These are phyloP conservation scores for Cordyceps pruinosa DNA, from an alignment of 2,329 filamentous ascomycete genomes.

Conservation along the genomic window DNA sequence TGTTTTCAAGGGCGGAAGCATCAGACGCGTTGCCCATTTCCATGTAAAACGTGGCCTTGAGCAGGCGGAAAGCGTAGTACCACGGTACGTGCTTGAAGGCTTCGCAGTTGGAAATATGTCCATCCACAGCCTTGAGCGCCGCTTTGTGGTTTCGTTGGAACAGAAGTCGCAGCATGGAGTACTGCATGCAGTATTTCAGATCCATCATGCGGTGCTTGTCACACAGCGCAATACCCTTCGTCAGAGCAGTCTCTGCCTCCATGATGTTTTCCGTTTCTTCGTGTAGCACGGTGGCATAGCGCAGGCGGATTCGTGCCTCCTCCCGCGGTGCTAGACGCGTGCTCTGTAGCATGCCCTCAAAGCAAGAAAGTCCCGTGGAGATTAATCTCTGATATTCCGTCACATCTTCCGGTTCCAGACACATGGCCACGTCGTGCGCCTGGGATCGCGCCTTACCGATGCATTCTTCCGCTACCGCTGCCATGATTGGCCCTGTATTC, in stretches of 20 bases:
- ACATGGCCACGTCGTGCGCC: conserved; percentile 39
- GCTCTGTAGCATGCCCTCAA: conserved; percentile 61
- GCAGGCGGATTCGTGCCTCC: conserved; percentile 62
- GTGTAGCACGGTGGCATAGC: conserved; percentile 64
- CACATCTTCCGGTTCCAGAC: conserved; percentile 35
- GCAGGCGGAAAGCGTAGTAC: conserved; percentile 70
- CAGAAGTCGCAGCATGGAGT: conserved; percentile 62
- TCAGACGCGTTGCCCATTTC: conserved; percentile 56
- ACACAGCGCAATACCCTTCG: conserved; percentile 63
- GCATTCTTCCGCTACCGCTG: conserved; percentile 71
- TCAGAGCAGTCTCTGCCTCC: conserved; percentile 65
- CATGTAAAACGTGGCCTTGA: conserved; percentile 63
- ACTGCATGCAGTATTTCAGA: conserved; percentile 71
- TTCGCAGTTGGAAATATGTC: conserved; percentile 60
- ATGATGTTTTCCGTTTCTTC: conserved; percentile 72
- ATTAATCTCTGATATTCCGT: conserved; percentile 67
- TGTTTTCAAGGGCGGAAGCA: conserved; percentile 57
- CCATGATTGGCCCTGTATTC: conserved; percentile 53
- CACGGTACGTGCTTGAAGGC: conserved; percentile 63
- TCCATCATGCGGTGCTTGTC: conserved; percentile 52
- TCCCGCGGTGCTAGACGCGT: conserved; percentile 54
- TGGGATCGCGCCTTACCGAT: conserved; percentile 57
- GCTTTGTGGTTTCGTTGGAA: conserved; percentile 66
- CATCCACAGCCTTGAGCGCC: conserved; percentile 64
- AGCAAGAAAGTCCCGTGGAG: conserved; percentile 63